Percentiles rank a stretch among this genome's conserved stretches.
Conservation (phyloP, 164 flowering plant species). For the Stephania cephalantha region DNA sequence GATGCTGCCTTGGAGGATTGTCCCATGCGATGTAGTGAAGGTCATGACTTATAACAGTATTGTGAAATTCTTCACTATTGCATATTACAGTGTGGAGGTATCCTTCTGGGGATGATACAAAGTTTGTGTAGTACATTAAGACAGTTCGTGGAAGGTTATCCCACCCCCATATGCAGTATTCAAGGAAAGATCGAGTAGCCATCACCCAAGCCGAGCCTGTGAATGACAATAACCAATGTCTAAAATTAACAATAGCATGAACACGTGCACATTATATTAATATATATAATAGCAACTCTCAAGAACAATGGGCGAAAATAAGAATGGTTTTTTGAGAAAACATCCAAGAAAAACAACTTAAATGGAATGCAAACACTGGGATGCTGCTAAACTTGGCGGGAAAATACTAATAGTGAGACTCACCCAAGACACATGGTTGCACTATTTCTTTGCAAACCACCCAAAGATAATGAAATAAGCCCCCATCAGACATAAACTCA, state of each 20-base stretch:
- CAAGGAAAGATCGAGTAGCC: conserved; percentile 71
- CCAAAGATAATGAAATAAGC: neutral
- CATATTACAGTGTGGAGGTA: conserved; percentile 96
- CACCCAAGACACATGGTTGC: neutral
- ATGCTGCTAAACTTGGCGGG: neutral
- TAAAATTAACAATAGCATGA: neutral
- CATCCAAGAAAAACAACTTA: neutral
- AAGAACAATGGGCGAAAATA: neutral
- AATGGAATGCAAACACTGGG: neutral
- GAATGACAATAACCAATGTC: neutral
- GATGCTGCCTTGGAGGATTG: conserved; percentile 97
- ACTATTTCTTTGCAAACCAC: neutral
- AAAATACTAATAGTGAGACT: neutral
- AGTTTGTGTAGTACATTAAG: conserved; percentile 90
- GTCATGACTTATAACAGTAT: conserved; percentile 76
- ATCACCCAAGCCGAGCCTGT: conserved; percentile 96
- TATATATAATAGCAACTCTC: neutral
- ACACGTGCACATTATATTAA: too few relatives aligned
- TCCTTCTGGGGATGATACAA: conserved; percentile 92
- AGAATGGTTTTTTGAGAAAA: neutral
- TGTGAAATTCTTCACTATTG: conserved; percentile 54
- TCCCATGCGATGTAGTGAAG: conserved; percentile 99
- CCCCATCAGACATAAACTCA: neutral
- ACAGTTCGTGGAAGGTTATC: conserved; percentile 85
- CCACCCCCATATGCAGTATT: conserved; percentile 95